Evolutionary conservation across 2,329 filamentous ascomycete species (phyloP).

Genomic region (Zasmidium cellare): DNA sequence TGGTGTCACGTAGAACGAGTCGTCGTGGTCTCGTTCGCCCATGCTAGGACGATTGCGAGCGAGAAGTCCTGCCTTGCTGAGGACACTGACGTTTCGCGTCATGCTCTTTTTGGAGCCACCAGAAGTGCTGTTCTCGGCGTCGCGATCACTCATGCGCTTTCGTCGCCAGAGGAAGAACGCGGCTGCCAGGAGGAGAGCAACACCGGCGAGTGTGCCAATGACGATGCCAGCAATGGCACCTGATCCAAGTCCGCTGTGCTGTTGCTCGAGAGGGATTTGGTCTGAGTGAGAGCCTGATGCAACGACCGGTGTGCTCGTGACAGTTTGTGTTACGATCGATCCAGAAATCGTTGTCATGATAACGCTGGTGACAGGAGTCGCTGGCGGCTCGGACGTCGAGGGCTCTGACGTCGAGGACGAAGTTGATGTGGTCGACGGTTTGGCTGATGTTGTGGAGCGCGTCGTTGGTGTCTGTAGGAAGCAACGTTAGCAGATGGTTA

Average conservation of each 20-base stretch:
- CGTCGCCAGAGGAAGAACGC: constrained; percentile 43
- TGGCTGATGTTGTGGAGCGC: constrained; percentile 5
- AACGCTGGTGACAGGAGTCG: constrained; percentile 35
- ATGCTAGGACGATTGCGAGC: constrained; percentile 27
- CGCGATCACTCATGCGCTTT: constrained; percentile 26
- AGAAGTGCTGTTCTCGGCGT: constrained; percentile 15
- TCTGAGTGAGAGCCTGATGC: constrained; percentile 19
- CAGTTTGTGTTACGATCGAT: constrained; percentile 44
- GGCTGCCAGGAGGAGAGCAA: constrained; percentile 39
- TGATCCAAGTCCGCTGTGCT: constrained; percentile 36
- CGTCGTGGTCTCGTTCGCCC: constrained; percentile 29
- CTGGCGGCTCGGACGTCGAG: constrained; percentile 19
- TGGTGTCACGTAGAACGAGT: constrained; percentile 18
- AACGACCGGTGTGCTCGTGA: constrained; percentile 40
- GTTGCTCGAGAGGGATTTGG: constrained; percentile 18
- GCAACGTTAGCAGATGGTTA: constrained; percentile 17
- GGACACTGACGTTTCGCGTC: constrained; percentile 47
- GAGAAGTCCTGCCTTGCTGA: constrained; percentile 50
- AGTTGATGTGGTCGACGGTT: constrained; percentile 14
- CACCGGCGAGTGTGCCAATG: constrained; percentile 41
- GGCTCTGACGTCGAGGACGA: constrained; percentile 21
- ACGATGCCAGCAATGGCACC: constrained; percentile 46
- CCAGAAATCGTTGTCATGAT: constrained; percentile 47
- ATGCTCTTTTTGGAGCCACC: constrained; percentile 21
- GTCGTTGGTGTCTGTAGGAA: constrained; percentile 2